phyloP scores from a whole-genome alignment of 2,329 filamentous ascomycete species.

The Cytospora schulzeri region DNA sequence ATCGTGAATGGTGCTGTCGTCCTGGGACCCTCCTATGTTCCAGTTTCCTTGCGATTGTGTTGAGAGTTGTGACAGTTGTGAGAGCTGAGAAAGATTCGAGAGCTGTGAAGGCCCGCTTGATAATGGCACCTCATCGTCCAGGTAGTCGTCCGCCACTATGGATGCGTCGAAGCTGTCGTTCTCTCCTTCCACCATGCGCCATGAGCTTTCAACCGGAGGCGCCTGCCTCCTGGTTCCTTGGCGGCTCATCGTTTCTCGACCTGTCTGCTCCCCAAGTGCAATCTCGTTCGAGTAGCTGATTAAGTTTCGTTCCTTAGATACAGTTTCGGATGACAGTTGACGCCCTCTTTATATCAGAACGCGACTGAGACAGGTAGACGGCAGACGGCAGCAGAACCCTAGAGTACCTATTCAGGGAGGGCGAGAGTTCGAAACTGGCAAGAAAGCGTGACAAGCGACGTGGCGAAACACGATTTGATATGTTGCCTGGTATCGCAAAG shows the following conservation, averaged over 20 bases:
- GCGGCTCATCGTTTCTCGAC: conserved; percentile 14
- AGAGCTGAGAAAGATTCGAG: conserved; percentile 37
- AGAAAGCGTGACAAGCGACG: conserved; percentile 2
- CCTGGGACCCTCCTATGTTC: conserved; percentile 52
- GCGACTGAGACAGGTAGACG: not conserved
- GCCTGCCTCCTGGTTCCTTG: conserved; percentile 31
- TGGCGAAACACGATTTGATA: conserved; percentile 21
- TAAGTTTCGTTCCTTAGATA: not conserved
- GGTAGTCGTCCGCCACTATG: conserved; percentile 48
- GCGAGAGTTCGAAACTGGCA: not conserved
- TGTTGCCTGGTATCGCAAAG: conserved; percentile 4
- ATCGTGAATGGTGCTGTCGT: conserved; percentile 53
- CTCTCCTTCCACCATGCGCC: conserved; percentile 63
- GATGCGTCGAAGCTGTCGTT: conserved; percentile 63
- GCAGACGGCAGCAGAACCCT: not conserved
- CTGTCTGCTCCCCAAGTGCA: not conserved
- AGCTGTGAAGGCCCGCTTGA: conserved; percentile 53
- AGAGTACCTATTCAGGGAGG: not conserved
- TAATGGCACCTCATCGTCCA: conserved; percentile 43
- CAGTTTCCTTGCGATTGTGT: conserved; percentile 38
- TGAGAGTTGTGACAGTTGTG: conserved; percentile 29
- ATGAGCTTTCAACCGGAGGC: conserved; percentile 55
- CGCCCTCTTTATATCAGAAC: not conserved
- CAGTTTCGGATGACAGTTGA: not conserved
- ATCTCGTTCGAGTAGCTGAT: not conserved